Percentiles rank a stretch among this genome's conserved stretches.
phyloP scores from a whole-genome alignment of 2,329 filamentous ascomycete species.

The Calonectria ilicicola region DNA sequence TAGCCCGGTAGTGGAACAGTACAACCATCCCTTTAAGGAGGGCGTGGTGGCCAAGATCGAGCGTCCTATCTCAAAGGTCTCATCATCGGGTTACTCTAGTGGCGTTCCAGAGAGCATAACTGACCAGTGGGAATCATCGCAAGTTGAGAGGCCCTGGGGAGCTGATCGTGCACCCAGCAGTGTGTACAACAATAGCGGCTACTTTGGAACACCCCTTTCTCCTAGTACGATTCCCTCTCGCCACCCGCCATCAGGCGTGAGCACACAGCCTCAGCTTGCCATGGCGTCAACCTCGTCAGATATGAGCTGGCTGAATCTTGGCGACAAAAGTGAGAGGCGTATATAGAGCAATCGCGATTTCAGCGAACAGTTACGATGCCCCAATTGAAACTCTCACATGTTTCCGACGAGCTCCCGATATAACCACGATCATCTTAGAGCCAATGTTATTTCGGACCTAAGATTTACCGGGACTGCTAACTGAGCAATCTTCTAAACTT shows the following conservation, averaged over 20 bases:
- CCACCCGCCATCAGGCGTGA: constrained; percentile 52
- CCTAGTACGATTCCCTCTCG: constrained; percentile 48
- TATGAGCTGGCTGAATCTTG: constrained; percentile 87
- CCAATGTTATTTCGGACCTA: constrained; percentile 8
- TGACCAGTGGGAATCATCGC: constrained; percentile 66
- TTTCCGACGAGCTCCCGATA: constrained; percentile 32
- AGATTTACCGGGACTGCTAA: constrained; percentile 11
- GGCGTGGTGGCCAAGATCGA: constrained; percentile 73
- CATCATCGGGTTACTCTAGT: constrained; percentile 70
- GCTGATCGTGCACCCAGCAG: constrained; percentile 64
- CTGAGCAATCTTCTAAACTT: constrained; percentile 13
- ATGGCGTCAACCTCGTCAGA: constrained; percentile 68
- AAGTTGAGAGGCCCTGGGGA: constrained; percentile 60
- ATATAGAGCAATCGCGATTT: constrained; percentile 34
- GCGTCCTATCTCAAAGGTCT: constrained; percentile 63
- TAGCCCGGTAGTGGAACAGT: constrained; percentile 76
- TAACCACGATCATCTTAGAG: constrained; percentile 33
- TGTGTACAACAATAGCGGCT: constrained; percentile 61
- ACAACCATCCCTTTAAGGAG: constrained; percentile 64
- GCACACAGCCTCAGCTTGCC: constrained; percentile 62
- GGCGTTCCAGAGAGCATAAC: constrained; percentile 74
- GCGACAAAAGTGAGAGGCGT: constrained; percentile 63
- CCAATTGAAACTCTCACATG: constrained; percentile 18
- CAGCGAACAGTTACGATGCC: constrained; percentile 33
- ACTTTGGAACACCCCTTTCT: constrained; percentile 55